phyloP scores from a whole-genome alignment of 164 flowering plant genomes.

The Annona cherimola region DNA sequence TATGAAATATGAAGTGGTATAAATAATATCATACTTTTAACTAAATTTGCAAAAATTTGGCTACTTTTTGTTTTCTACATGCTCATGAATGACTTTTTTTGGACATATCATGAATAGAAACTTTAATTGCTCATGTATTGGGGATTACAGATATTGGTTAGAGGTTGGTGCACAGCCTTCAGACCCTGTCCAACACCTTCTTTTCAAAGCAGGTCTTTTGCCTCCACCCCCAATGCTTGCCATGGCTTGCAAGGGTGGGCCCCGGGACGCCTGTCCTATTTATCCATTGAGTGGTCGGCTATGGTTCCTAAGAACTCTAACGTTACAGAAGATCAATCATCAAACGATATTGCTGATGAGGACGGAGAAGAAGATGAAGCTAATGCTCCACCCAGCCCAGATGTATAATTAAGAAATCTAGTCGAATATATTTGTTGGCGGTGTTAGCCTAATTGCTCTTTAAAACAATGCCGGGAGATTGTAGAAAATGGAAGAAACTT shows the following conservation, averaged over 20 bases:
- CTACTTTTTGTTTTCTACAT: too few species aligned
- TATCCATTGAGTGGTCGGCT: slow-evolving; percentile 73
- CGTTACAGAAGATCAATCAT: slow-evolving; percentile 2
- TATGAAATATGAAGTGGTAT: too few species aligned
- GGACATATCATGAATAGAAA: too few species aligned
- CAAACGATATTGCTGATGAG: neutral
- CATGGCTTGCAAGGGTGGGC: slow-evolving; percentile 86
- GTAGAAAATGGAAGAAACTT: neutral
- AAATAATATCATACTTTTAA: too few species aligned
- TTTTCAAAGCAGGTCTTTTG: slow-evolving; percentile 28
- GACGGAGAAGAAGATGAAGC: neutral
- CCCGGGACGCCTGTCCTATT: slow-evolving; percentile 61
- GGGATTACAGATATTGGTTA: slow-evolving; percentile 27
- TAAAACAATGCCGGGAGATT: neutral
- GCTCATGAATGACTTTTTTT: too few species aligned
- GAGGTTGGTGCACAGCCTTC: slow-evolving; percentile 40
- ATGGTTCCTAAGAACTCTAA: slow-evolving; percentile 22
- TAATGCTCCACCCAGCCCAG: neutral
- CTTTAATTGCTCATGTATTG: neutral
- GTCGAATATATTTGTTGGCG: too few species aligned
- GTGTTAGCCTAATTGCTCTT: neutral
- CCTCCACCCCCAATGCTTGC: slow-evolving; percentile 96
- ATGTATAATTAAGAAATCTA: neutral
- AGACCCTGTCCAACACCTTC: slow-evolving; percentile 31
- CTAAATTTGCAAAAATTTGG: too few species aligned